These are phyloP conservation scores for Cladosporium sp. DNA, from an alignment of 2,329 filamentous ascomycete genomes.

Conservation along the genomic window DNA sequence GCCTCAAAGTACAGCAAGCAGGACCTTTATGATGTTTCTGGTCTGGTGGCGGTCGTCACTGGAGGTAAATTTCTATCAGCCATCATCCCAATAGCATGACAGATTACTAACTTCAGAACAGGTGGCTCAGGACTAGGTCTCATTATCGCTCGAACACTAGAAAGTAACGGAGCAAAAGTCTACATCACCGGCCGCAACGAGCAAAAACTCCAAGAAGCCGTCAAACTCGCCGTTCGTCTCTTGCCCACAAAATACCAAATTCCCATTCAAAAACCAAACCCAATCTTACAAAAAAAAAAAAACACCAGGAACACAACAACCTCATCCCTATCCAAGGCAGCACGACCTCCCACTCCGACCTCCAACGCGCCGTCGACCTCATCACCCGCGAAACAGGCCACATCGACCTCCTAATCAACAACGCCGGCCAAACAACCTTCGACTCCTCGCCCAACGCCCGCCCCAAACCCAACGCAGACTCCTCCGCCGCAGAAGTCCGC, in stretches of 20 bases:
- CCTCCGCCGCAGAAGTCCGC: conserved; percentile 24
- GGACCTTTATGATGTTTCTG: conserved; percentile 24
- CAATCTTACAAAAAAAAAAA: not conserved
- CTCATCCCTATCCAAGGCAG: conserved; percentile 42
- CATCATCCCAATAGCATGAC: not conserved
- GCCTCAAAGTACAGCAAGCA: conserved; percentile 20
- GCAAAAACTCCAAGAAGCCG: conserved; percentile 39
- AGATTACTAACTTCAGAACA: not conserved
- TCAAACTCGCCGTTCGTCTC: conserved; percentile 25
- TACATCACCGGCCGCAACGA: conserved; percentile 44
- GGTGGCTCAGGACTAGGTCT: conserved; percentile 27
- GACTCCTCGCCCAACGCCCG: conserved; percentile 33
- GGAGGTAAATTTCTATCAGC: conserved; percentile 20
- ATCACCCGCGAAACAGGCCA: conserved; percentile 42
- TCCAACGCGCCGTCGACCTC: conserved; percentile 38
- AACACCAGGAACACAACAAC: conserved; percentile 26
- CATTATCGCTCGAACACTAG: conserved; percentile 39
- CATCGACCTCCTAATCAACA: conserved; percentile 51
- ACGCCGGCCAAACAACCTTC: conserved; percentile 41
- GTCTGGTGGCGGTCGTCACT: conserved; percentile 30
- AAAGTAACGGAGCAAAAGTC: conserved; percentile 39
- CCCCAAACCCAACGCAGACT: conserved; percentile 34
- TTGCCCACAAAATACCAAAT: conserved; percentile 17
- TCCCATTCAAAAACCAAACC: conserved; percentile 13
- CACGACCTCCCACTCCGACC: conserved; percentile 39